Evolutionary conservation across 306 rosid genomes (phyloP), one percentile per base, ranked within the genome.

Genomic region (Albizia julibrissin): DNA sequence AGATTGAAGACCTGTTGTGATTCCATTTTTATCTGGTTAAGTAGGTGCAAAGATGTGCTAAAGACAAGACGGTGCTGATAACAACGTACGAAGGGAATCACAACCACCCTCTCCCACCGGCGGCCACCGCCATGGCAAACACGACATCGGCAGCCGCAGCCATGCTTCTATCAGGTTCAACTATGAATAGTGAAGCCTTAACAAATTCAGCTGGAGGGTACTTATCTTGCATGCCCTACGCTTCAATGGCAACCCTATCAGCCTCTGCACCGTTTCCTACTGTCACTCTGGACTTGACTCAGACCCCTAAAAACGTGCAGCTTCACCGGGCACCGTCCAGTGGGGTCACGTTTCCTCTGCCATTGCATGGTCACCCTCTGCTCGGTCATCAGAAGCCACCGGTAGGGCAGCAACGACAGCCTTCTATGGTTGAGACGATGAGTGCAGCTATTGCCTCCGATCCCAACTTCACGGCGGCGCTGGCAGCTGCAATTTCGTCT

Each of bases 71-170:
- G 6, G 80, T 90, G 39, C 71, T 92, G 54, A 82, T 76, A 72
- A 91, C 94, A 44, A 92, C 94, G 0, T 92, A 92, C 47, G 94
- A 92, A 86, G 97, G 94, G 0, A 86, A 86, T 14, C 97, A 92
- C 86, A 92, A 76, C 76, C 97, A 92, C 66, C 85, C 87, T 31
- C 88, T 89, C 14, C 97, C 94, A 27, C 88, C 90, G 31, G 85
- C 87, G 2, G 93, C 91, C 26, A 70, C 81, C 0, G 80, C 91
- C 19, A 90, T 90, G 91, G 91, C 89, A 10, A 84, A 42, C 1
- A 86, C 93, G 1, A 90, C 90, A 1, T 84, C 93, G 31, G 91
- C 91, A 39, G 93, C 93, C 8, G 90, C 93, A 3, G 39, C 88
- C 16, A 90, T 90, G 91, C 80, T 90, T 0, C 80, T 90, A 0